Evolutionary conservation across 805 yeast species (phyloP), one percentile per base, ranked within the genome.

Genomic region (Myxozyma mucilagina): DNA sequence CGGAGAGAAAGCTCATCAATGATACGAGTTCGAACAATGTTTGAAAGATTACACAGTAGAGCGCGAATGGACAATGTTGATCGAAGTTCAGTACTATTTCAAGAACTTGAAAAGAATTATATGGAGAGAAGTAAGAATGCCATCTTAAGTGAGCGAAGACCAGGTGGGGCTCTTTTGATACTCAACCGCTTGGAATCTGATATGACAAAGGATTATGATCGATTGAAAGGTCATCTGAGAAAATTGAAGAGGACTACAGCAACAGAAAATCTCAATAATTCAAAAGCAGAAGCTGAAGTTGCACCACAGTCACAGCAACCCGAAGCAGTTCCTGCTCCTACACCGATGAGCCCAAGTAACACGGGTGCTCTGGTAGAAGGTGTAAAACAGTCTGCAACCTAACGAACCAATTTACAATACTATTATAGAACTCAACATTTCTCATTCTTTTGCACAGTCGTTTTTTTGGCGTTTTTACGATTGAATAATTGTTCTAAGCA

Each of bases 51-150:
- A 18, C 60, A 57, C 38, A 31, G 9, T 14, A 51, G 29, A 10
- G 60, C 60, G 1, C 13, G 4, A n/a, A 4, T 5, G 7, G 60
- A 57, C 36, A 36, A 55, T 1, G 20, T 57, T 20, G 51, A 57
- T 36, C 35, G 60, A 14, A 47, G 51, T 6, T 50, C 60, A 4
- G 2, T 7, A 8, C 31, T 9, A 18, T 57, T 57, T 24, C 9
- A n/a, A 4, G 13, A 8, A 31, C 35, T 57, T 8, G 60, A 57
- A 36, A 29, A 45, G 13, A 44, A 47, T 14, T 57, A 51, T 38
- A 9, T 57, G 35, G 45, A 32, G 1, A 32, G 38, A 16, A 50
- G 47, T 16, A 47, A 51, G 7, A 7, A 3, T 20, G 20, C 38
- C 10, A 18, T 51, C 10, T 8, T 57, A 41, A 24, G 36, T n/a